phyloP scores from a whole-genome alignment of 441 rosid species.

The Gossypium davidsonii region DNA sequence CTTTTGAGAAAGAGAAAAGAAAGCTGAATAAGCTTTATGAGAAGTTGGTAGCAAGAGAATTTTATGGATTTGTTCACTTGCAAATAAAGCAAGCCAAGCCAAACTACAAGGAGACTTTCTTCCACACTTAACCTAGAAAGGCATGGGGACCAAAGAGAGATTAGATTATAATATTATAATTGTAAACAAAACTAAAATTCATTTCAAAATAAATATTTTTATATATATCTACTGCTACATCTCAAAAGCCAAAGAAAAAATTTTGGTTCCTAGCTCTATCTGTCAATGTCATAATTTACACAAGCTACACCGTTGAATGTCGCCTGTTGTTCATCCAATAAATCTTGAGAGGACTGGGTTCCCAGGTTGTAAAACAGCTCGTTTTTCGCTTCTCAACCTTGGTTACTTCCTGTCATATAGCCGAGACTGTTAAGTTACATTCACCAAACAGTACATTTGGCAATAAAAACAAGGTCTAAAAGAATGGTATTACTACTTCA shows the following conservation, averaged over 20 bases:
- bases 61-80: neutral
- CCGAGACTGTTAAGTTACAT: conserved; percentile 6
- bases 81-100: conserved; percentile 18
- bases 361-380: conserved; percentile 2
- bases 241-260: conserved; percentile 33
- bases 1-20: neutral
- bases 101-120: conserved; percentile 26
- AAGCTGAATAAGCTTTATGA: neutral
- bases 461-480: neutral
- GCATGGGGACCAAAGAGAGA: conserved; percentile 20
- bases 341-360: conserved; percentile 11
- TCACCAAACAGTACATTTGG: neutral
- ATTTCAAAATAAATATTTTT: conserved; percentile 35
- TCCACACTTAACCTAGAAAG: conserved; percentile 34
- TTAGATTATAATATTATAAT: conserved; percentile 23
- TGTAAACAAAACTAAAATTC: conserved; percentile 23
- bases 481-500: neutral
- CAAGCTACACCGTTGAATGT: conserved; percentile 20
- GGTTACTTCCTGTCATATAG: conserved; percentile 45
- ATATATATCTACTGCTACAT: conserved; percentile 40
- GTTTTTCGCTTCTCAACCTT: conserved; percentile 22
- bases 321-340: conserved; percentile 16
- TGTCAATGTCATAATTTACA: conserved; percentile 32
- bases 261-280: conserved; percentile 33
- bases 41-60: neutral